Evolutionary conservation across 2,329 filamentous ascomycete species (phyloP).

Genomic region (Metarhizium robertsii): DNA sequence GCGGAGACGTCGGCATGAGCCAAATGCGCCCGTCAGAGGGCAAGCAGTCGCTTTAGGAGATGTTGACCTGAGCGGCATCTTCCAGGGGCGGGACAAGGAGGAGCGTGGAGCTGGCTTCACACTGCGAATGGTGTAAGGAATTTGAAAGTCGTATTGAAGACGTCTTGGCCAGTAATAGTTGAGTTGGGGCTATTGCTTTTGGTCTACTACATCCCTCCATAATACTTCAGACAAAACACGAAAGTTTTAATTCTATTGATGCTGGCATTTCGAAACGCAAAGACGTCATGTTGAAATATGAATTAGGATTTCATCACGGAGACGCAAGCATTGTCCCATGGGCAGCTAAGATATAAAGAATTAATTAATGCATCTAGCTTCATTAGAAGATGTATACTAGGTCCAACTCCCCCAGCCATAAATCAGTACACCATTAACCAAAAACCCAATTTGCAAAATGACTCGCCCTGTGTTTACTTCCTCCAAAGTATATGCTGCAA

Average conservation of each 20-base stretch:
- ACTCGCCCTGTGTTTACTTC: background rate
- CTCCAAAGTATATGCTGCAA: background rate
- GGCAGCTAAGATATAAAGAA: background rate
- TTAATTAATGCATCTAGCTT: background rate
- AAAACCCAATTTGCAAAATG: background rate
- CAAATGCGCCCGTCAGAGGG: constrained; percentile 74
- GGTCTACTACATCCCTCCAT: background rate
- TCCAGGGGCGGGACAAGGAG: constrained; percentile 55
- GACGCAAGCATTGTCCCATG: background rate
- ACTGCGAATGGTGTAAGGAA: constrained; percentile 45
- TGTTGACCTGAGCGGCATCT: constrained; percentile 62
- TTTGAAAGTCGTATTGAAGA: background rate
- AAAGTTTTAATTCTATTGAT: background rate
- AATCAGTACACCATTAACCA: background rate
- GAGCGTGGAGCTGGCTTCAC: constrained; percentile 57
- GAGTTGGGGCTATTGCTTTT: background rate
- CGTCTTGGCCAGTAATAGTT: background rate
- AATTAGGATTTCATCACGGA: background rate
- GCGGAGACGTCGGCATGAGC: constrained; percentile 60
- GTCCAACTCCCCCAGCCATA: constrained; percentile 3
- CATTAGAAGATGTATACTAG: constrained; percentile 1
- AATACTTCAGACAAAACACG: background rate
- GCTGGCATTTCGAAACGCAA: background rate
- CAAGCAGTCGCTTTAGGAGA: constrained; percentile 47
- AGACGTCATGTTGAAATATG: background rate